Conservation (phyloP, 306 rosid genomes). For the Purshia tridentata region DNA sequence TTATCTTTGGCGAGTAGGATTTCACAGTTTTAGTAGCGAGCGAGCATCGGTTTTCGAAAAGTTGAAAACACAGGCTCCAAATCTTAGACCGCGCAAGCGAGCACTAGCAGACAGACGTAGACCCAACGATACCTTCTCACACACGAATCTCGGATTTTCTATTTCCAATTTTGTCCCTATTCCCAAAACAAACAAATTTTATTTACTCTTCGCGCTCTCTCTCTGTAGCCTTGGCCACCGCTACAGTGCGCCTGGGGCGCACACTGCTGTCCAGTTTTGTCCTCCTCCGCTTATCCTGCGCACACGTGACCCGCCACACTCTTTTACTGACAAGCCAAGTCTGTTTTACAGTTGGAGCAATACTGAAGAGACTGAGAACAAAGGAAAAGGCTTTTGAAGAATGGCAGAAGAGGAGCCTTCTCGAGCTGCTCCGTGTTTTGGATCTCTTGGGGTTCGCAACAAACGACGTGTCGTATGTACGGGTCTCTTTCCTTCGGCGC, state of each 20-base stretch:
- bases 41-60: neutral
- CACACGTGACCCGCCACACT: conserved; percentile 6
- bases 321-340: conserved; percentile 29
- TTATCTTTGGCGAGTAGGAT: neutral
- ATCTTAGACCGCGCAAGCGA: neutral
- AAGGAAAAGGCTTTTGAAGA: conserved; percentile 4
- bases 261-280: conserved; percentile 40
- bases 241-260: conserved; percentile 35
- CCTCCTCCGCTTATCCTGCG: conserved; percentile 24
- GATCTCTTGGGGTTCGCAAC: conserved; percentile 22
- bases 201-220: neutral
- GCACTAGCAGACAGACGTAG: conserved; percentile 46
- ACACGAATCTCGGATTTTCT: conserved; percentile 15
- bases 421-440: conserved; percentile 28
- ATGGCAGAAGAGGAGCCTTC: conserved; percentile 11
- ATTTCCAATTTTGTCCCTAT: conserved; percentile 28
- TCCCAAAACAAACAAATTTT: neutral
- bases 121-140: conserved; percentile 37
- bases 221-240: conserved; percentile 17
- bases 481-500: neutral
- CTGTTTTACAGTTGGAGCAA: neutral
- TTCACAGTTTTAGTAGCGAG: neutral
- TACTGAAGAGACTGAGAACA: neutral
- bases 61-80: conserved; percentile 29
- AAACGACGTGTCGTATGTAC: conserved; percentile 23